A percentile compares a stretch with the other conserved stretches of the same genome.
These are phyloP conservation scores for Blastobotrys raffinosifermentans DNA, from an alignment of 1,139 yeast genomes.

Conservation along the genomic window DNA sequence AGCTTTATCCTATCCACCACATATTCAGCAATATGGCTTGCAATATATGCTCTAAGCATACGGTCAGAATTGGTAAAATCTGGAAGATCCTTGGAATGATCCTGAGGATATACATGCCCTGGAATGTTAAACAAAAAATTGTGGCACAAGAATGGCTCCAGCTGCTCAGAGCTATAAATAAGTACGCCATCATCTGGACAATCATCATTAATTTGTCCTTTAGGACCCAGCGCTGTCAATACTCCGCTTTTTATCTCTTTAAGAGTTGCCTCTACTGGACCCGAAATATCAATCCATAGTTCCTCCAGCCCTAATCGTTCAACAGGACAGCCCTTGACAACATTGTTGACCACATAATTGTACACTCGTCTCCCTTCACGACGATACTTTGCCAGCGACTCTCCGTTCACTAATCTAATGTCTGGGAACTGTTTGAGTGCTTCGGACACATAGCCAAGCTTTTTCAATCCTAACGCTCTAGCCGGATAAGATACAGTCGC, in stretches of 20 bases:
- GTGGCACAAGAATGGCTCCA: slow-evolving; percentile 18
- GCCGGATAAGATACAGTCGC: slow-evolving; percentile 36
- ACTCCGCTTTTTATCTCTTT: slow-evolving; percentile 16
- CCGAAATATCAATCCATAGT: slow-evolving; percentile 31
- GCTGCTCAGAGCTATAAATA: slow-evolving; percentile 11
- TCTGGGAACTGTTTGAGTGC: slow-evolving; percentile 26
- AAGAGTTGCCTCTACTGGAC: slow-evolving; percentile 19
- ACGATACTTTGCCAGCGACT: slow-evolving; percentile 30
- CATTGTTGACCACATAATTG: slow-evolving; percentile 21
- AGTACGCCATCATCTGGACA: slow-evolving; percentile 18
- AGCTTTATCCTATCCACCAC: slow-evolving; percentile 18
- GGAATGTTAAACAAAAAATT: slow-evolving; percentile 29
- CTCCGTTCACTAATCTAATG: slow-evolving; percentile 33
- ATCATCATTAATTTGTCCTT: slow-evolving; percentile 10
- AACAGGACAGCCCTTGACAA: slow-evolving; percentile 24
- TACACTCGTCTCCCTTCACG: slow-evolving; percentile 30
- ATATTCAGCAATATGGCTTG: slow-evolving; percentile 23
- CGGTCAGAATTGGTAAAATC: slow-evolving; percentile 7
- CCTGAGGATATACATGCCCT: slow-evolving; percentile 24
- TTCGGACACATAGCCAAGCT: slow-evolving; percentile 24
- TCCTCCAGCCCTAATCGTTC: slow-evolving; percentile 38
- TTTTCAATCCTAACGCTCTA: slow-evolving; percentile 30
- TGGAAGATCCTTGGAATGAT: slow-evolving; percentile 11
- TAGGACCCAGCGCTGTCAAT: slow-evolving; percentile 8
- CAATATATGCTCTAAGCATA: slow-evolving; percentile 8